Conservation (phyloP, 257 asterid genomes). For the Capsicum baccatum region DNA sequence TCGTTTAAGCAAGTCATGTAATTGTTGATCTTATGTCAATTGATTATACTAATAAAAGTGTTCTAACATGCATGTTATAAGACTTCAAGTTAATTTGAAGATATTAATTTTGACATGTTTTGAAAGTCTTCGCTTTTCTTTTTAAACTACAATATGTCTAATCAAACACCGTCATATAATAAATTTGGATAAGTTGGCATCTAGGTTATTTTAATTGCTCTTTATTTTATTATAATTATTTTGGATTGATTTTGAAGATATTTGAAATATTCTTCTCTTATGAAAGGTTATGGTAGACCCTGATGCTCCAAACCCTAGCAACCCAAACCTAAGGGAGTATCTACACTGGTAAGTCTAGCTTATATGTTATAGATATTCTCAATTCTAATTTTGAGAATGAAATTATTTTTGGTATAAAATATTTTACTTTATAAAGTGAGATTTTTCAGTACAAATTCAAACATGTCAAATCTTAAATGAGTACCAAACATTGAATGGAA, state of each 20-base stretch:
- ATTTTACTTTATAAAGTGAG: background rate
- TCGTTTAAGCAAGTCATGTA: background rate
- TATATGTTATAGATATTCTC: background rate
- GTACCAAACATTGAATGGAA: too few relatives aligned
- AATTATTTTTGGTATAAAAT: too few relatives aligned
- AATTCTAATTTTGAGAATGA: too few relatives aligned
- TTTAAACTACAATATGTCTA: background rate
- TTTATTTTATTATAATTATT: background rate
- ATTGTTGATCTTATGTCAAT: background rate
- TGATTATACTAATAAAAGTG: background rate
- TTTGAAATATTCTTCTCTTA: background rate
- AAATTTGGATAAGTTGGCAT: background rate
- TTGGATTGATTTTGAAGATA: background rate
- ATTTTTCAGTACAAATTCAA: too few relatives aligned
- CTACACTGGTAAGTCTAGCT: slow-evolving; percentile 55
- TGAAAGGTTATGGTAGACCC: slow-evolving; percentile 70
- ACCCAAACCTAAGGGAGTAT: slow-evolving; percentile 62
- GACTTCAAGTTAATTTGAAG: background rate
- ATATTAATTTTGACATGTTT: background rate
- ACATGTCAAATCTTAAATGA: too few relatives aligned
- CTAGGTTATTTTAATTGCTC: background rate
- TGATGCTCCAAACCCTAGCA: slow-evolving; percentile 77
- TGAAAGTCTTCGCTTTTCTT: background rate
- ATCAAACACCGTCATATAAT: background rate
- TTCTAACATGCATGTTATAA: background rate